These are phyloP conservation scores for Gyrodon lividus DNA, from an alignment of 768 basidiomycete species.

Conservation along the genomic window DNA sequence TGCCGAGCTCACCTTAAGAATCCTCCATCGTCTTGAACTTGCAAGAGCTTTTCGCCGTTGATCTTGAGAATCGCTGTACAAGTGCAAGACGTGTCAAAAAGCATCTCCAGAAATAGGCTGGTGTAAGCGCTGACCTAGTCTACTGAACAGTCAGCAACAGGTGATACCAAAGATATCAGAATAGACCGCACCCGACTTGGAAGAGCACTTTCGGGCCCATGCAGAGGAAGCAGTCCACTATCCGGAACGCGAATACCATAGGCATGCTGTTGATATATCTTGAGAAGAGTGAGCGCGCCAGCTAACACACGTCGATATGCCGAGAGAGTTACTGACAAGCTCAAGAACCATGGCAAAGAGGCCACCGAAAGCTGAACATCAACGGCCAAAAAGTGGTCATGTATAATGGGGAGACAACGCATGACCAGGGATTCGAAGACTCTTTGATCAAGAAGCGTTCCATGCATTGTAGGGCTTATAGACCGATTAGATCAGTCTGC, in stretches of 20 bases:
- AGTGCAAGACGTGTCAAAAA: constrained; percentile 16
- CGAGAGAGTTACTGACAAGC: constrained; percentile 63
- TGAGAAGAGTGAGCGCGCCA: constrained; percentile 3
- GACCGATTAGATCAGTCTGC: constrained; percentile 2
- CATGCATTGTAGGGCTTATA: constrained; percentile 92
- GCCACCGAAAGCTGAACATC: constrained; percentile 98
- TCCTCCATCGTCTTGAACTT: constrained; percentile 94
- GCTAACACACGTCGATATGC: not conserved
- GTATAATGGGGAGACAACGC: constrained; percentile 86
- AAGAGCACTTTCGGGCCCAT: constrained; percentile 99
- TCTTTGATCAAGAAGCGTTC: constrained; percentile 95
- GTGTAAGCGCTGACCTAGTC: constrained; percentile 49
- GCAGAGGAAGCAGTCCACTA: constrained; percentile 96
- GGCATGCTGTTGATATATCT: constrained; percentile 94
- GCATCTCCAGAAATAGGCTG: not conserved
- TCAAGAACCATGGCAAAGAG: constrained; percentile 97
- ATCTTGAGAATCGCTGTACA: constrained; percentile 89
- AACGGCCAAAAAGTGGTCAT: constrained; percentile 86
- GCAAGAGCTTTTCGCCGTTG: constrained; percentile 88
- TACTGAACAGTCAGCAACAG: constrained; percentile 27
- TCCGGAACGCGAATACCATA: constrained; percentile 96
- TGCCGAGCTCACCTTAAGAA: constrained; percentile 76
- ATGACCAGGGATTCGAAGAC: constrained; percentile 95
- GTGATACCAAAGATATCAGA: not conserved
- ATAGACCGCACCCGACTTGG: constrained; percentile 79